Evolutionary conservation across 352 stramenopile species (phyloP), one percentile per base, ranked within the genome.

Genomic region (Phytophthora macrochlamydospora): DNA sequence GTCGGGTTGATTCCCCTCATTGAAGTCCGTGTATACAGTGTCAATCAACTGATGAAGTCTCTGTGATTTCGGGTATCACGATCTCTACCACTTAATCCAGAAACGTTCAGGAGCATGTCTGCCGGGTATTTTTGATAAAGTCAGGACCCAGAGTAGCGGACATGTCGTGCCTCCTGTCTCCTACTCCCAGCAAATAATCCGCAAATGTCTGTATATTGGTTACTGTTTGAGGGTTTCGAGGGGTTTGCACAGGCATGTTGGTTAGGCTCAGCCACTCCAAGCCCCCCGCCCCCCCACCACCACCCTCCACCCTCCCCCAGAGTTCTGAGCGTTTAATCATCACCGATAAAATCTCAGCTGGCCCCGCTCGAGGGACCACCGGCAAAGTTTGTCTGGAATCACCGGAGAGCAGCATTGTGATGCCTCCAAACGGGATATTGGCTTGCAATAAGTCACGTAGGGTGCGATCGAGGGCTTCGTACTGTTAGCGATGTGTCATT

Each of bases 391-490:
- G 56, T 1, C 56, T 40, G 8, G 49, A 63, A n/a, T 63, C 46
- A 0, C 46, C 56, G 4, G 18, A 40, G 13, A 62, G 28, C 3
- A 62, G 24, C 56, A 62, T 51, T 2, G 37, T 51, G 14, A 56
- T 63, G 13, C 59, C 50, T n/a, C 50, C 59, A 18, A 56, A 67
- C 0, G 31, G 51, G 8, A 46, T 32, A n/a, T 60, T 35, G 8
- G 35, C 60, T 3, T 67, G 54, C 2, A 67, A 4, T 9, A 67
- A 44, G 3, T 55, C 33, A 1, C n/a, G 44, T 37, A 67, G n/a
- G 0, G 59, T 67, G 4, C 12, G 29, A 45, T 52, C 43, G 0
- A 60, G 7, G 2, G 51, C 51, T 14, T 67, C 51, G 28, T 51
- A 56, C 12, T 56, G 42, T 6, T 56, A 56, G 1, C 59, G 42